Conservation (phyloP, 2,329 filamentous ascomycete species). For the Aspergillus sergii region DNA sequence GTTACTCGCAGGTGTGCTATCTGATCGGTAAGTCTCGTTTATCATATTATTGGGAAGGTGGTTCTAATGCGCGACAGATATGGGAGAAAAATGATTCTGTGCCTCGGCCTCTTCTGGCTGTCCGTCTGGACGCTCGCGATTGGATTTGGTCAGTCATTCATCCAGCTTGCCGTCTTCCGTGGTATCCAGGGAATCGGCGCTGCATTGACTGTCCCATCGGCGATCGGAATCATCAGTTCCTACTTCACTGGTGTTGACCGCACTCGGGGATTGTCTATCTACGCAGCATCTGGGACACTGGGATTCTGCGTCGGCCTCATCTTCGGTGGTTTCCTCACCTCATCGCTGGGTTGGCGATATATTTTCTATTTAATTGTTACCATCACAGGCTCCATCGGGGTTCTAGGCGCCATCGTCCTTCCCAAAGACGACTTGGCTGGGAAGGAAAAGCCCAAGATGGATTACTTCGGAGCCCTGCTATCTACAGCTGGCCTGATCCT, state of each 20-base stretch:
- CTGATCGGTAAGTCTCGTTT: constrained; percentile 30
- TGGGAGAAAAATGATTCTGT: constrained; percentile 43
- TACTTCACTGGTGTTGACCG: constrained; percentile 44
- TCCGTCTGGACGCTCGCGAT: constrained; percentile 40
- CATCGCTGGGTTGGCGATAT: constrained; percentile 43
- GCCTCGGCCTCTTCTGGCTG: constrained; percentile 39
- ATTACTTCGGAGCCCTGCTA: constrained; percentile 45
- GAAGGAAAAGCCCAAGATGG: constrained; percentile 39
- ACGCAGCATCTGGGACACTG: constrained; percentile 42
- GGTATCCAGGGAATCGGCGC: constrained; percentile 51
- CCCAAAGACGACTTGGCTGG: constrained; percentile 42
- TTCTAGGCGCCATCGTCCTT: constrained; percentile 39
- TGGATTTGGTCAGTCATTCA: constrained; percentile 47
- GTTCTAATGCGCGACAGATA: constrained; percentile 27
- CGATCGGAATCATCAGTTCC: constrained; percentile 50
- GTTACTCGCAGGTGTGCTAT: constrained; percentile 36
- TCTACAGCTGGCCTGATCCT: constrained; percentile 48
- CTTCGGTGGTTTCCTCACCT: constrained; percentile 43
- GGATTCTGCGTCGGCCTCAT: constrained; percentile 46
- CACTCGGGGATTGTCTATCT: constrained; percentile 44
- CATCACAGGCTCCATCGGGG: constrained; percentile 34
- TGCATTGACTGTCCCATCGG: constrained; percentile 51
- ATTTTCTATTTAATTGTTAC: constrained; percentile 42
- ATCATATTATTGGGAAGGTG: neutral
- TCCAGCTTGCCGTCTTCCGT: constrained; percentile 41